Evolutionary conservation across 345 rosid species (phyloP), one percentile per base, ranked within the genome.

Genomic region (Eucalyptus pauciflora): DNA sequence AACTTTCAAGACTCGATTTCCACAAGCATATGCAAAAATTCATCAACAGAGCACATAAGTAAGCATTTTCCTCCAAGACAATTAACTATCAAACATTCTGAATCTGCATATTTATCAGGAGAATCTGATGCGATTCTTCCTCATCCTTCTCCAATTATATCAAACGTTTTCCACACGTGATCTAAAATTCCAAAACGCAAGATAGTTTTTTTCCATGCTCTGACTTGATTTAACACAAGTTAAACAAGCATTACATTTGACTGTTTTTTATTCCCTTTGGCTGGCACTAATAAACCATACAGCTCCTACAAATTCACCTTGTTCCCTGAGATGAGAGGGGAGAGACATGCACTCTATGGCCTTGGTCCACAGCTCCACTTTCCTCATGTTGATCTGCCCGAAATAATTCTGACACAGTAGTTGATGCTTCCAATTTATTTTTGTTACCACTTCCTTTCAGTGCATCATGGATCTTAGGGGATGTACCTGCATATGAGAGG

Each of bases 321-420:
- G 46, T 37, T 41, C 83, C 48, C 14, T 37, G 83, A 76, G 46
- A 76, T 76, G 83, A 76, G 83, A 76, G 43, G 48, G 48, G 27
- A 54, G 37, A 79, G 49, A 88, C 90, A 79, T 88, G 88, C 92
- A 50, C 89, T 50, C 6, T 29, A 25, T 14, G n/a, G 50, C 62
- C 90, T 49, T 91, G 88, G 49, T 91, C 80, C 50, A 80, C 60
- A 76, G 52, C 46, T 89, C 86, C 91, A 64, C 45, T 86, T 14
- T 88, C 86, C n/a, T 69, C 88, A 49, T 43, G 56, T 33, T 60
- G 81, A 50, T 89, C 88, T 50, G 86, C 89, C 91, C 87, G 83
- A 69, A 89, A 46, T 52, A 90, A 85, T 49, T 87, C 91, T 90
- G 92, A 92, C 56, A 86, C 25, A 20, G 88, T 45, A 89, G 29